Evolutionary conservation across 2,329 filamentous ascomycete species (phyloP), one percentile per base, ranked within the genome.

Genomic region (Alternaria consortialis): DNA sequence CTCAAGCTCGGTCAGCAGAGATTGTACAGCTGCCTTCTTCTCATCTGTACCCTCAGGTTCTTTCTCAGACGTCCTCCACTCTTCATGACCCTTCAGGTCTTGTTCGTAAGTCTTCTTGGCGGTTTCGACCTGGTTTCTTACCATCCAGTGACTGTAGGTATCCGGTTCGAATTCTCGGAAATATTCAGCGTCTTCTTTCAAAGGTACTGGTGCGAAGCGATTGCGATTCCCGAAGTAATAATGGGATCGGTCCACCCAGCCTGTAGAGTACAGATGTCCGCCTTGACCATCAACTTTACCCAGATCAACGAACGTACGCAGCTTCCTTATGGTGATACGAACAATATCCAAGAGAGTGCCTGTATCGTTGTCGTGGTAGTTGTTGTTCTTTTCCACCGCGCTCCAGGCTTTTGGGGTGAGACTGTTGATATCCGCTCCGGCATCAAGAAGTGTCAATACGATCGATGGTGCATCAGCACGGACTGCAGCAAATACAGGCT

Each of bases 401-500:
- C 53, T 56, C 63, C 80, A 76, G 3, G 78, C 79, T 2, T 64
- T 36, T 7, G 71, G 73, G 0, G 85, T 85, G 39, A 92, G 68
- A 0, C 84, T 83, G 63, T 91, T 91, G 0, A 88, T 84, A 75
- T 94, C 85, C 4, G 85, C 90, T 1, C 91, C 91, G 15, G 80
- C 80, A 15, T 86, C 79, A 1, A 96, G 74, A 3, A 96, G 82
- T 40, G 85, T 80, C 4, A 87, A 69, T 1, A 86, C 87, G 6
- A 88, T 72, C 0, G 82, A 79, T n/a, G 80, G 77, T 70, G 88
- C 59, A 68, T 86, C 84, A 7, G 76, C 71, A 79, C 84, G 13
- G 4, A 85, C 77, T 3, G 92, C 91, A 4, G 83, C 59, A 9
- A 93, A 81, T 13, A 95, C 79, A 0, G 92, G 91, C 70, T 94